Evolutionary conservation across 2,329 filamentous ascomycete genomes (phyloP), one percentile per base, ranked within the genome.

Genomic region (Lasiodiplodia citricola): DNA sequence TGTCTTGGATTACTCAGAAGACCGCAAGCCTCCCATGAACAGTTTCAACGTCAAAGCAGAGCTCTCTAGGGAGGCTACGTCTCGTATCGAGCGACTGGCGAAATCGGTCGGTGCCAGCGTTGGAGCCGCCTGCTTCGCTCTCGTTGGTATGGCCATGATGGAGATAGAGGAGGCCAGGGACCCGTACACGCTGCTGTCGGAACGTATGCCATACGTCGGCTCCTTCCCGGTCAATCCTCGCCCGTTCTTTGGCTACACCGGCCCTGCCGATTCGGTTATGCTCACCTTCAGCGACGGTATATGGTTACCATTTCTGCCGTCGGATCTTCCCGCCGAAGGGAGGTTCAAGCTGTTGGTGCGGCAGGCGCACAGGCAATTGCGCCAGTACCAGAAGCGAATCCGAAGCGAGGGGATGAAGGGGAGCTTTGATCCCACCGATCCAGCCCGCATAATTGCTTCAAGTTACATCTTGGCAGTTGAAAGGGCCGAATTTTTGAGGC

Each of bases 151-250:
- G n/a, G 72, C 76, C 1, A 84, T 84, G 82, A 84, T 84, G 82
- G 77, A 80, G 11, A 73, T 84, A 1, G 72, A 84, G 70, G 79
- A 83, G 66, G 52, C 70, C 1, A 75, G 70, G 0, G 64, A 78
- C 47, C 78, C 80, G 4, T 8, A 74, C 41, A 70, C 77, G 6
- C 72, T 74, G 1, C 37, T 74, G 25, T 23, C 70, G 11, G 57
- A 78, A n/a, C 77, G 77, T 23, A 74, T 73, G 21, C 77, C 80
- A 8, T 83, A 84, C 74, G 79, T 80, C 31, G 81, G 80, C 3
- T 81, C 80, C 14, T 85, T 84, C 65, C 83, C 83, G 0, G 75
- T 84, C 18, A 84, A 84, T 68, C 83, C 83, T 0, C 80, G 83
- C 8, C 76, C 80, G 1, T 81, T 81, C 72, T 83, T 84, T 67